These are phyloP conservation scores for Xylariaceae sp. DNA, from an alignment of 2,329 filamentous ascomycete species.

Conservation along the genomic window DNA sequence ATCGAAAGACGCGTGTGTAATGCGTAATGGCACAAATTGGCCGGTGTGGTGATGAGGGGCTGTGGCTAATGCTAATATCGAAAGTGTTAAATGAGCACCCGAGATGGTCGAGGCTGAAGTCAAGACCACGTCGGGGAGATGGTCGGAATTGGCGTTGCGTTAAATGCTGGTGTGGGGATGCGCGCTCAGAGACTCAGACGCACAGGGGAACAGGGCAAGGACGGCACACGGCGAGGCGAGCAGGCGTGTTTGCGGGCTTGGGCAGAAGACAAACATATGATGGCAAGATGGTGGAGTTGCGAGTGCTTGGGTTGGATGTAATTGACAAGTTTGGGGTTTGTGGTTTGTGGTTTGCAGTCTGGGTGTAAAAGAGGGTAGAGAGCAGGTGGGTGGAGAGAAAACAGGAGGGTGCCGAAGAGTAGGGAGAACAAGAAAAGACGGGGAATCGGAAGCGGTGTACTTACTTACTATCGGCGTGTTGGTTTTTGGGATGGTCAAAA, in stretches of 20 bases:
- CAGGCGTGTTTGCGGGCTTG: not conserved
- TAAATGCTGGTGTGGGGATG: slow-evolving; percentile 15
- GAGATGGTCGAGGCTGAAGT: slow-evolving; percentile 16
- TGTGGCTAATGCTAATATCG: not conserved
- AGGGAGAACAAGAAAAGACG: slow-evolving; percentile 12
- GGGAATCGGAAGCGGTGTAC: slow-evolving; percentile 8
- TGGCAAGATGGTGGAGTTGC: slow-evolving; percentile 12
- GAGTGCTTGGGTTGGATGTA: not conserved
- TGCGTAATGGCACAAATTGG: slow-evolving; percentile 4
- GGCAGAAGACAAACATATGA: slow-evolving; percentile 11
- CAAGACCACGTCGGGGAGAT: not conserved
- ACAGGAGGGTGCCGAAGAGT: not conserved
- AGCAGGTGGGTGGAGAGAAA: no score
- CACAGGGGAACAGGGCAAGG: not conserved
- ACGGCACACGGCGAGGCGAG: not conserved
- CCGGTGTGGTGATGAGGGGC: slow-evolving; percentile 7
- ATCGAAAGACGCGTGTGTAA: not conserved
- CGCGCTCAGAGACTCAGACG: not conserved
- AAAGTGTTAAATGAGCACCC: slow-evolving; percentile 8
- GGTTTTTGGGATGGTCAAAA: slow-evolving; percentile 15
- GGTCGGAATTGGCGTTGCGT: slow-evolving; percentile 14
- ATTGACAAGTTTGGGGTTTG: not conserved
- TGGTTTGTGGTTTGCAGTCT: not conserved
- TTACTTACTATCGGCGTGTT: no score
- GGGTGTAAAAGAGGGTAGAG: not conserved